Conservation (phyloP, 2,329 filamentous ascomycete genomes). For the Trichoderma sp. region DNA sequence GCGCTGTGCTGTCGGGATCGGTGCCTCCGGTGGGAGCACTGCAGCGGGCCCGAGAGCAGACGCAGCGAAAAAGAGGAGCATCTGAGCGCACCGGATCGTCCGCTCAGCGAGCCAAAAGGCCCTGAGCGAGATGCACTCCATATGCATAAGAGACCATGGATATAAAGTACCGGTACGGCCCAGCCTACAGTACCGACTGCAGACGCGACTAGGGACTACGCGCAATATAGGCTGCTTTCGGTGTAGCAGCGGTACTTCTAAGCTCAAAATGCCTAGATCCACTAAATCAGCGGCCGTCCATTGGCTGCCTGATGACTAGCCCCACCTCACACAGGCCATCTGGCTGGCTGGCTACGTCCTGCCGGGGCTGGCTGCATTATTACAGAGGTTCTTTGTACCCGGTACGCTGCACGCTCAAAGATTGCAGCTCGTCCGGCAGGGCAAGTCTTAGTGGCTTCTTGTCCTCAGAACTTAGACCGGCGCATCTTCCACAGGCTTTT, state of each 20-base stretch:
- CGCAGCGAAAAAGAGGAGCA: background rate
- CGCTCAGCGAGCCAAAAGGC: slow-evolving; percentile 10
- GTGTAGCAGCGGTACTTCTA: slow-evolving; percentile 26
- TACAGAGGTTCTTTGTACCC: slow-evolving; percentile 19
- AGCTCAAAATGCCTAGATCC: slow-evolving; percentile 14
- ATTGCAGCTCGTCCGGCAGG: background rate
- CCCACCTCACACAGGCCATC: slow-evolving; percentile 20
- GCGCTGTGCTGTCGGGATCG: slow-evolving; percentile 1
- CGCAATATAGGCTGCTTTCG: slow-evolving; percentile 21
- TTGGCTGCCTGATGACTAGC: slow-evolving; percentile 3
- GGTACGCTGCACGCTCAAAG: slow-evolving; percentile 4
- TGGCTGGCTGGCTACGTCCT: slow-evolving; percentile 22
- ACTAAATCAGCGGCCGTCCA: background rate
- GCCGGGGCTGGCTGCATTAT: slow-evolving; percentile 27
- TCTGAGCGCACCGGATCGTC: slow-evolving; percentile 12
- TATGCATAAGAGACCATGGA: background rate
- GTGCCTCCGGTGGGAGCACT: slow-evolving; percentile 21
- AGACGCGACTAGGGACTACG: no score
- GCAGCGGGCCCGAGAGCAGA: slow-evolving; percentile 21
- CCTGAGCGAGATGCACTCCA: background rate
- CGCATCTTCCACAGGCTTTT: background rate
- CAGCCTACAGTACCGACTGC: no score
- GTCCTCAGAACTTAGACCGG: background rate
- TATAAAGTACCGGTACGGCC: background rate
- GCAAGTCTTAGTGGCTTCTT: background rate